Evolutionary conservation across 78 protist genomes (phyloP).

Genomic region (Pirum gemmata): DNA sequence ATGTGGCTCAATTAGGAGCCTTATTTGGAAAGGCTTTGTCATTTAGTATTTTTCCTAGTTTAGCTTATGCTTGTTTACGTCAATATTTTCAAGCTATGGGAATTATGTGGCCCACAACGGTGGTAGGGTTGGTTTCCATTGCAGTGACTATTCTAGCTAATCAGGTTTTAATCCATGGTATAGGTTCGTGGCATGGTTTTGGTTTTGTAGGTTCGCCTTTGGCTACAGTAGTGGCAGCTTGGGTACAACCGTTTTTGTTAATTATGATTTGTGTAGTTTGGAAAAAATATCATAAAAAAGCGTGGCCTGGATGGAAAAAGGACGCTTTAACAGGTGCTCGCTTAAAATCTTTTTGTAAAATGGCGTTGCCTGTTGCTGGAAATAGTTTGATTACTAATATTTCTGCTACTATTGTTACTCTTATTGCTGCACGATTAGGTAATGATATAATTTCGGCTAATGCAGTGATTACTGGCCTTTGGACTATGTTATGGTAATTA

Average conservation of each 20-base stretch:
- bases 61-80: constrained; percentile 37
- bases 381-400: constrained; percentile 15
- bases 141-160: neutral
- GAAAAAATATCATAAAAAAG: constrained; percentile 37
- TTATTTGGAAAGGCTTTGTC: constrained; percentile 7
- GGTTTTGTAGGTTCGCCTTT: constrained; percentile 38
- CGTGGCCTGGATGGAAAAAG: constrained; percentile 23
- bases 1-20: neutral
- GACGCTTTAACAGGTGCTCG: constrained; percentile 9
- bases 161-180: constrained; percentile 22
- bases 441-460: constrained; percentile 29
- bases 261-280: constrained; percentile 28
- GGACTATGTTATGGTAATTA: neutral
- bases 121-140: neutral
- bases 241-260: constrained; percentile 9
- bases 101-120: constrained; percentile 41
- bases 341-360: constrained; percentile 2
- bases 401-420: constrained; percentile 7
- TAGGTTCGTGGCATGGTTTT: neutral
- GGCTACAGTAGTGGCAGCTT: constrained; percentile 34
- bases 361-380: constrained; percentile 36
- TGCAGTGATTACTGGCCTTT: constrained; percentile 31
- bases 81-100: constrained; percentile 50
- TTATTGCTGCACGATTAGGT: constrained; percentile 38
- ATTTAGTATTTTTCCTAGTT: constrained; percentile 31